Evolutionary conservation across 176 grass and related monocot genomes (phyloP), one percentile per base, ranked within the genome.

Genomic region (Bolboschoenus planiculmis): DNA sequence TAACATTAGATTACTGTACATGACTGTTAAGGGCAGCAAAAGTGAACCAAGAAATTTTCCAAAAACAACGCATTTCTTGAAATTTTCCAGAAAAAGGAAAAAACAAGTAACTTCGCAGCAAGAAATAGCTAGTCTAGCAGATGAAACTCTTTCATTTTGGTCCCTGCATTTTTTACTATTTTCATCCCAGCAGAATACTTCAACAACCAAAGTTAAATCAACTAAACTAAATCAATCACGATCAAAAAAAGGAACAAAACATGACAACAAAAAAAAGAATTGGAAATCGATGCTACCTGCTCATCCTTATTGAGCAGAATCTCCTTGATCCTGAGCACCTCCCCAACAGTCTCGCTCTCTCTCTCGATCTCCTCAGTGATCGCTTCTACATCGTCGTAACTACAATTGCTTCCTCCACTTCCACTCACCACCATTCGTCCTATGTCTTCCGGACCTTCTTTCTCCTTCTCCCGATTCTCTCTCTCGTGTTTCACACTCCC

Each of bases 321-420:
- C n/a, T 88, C 86, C 29, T 99, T 95, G 81, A 99, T 95, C 63
- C 93, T 90, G 15, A 90, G 54, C 1, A 99, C 93, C 86, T 99
- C 93, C 4, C 75, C 83, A 4, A 93, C 48, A 42, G 79, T 84
- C 87, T 90, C 85, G 3, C 84, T 90, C 47, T 93, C 91, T 79
- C 89, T 83, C 23, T 96, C 89, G 16, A 96, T 90, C 85, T 93
- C 91, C 78, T 93, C 90, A 2, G 81, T 73, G 11, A 91, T 83
- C 1, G 26, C 82, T 42, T 94, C 44, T 27, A 87, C 92, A 2
- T 96, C 90, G 39, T 96, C 93, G 6, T 92, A 96, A 59, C 51
- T 96, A 77, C 88, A 87, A 85, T 92, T 95, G 85, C 93, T 4
- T 15, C 85, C 50, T 61, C 81, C 44, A 79, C 86, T 92, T 36